phyloP scores from a whole-genome alignment of 805 yeast species.

The Ogataea naganishii region DNA sequence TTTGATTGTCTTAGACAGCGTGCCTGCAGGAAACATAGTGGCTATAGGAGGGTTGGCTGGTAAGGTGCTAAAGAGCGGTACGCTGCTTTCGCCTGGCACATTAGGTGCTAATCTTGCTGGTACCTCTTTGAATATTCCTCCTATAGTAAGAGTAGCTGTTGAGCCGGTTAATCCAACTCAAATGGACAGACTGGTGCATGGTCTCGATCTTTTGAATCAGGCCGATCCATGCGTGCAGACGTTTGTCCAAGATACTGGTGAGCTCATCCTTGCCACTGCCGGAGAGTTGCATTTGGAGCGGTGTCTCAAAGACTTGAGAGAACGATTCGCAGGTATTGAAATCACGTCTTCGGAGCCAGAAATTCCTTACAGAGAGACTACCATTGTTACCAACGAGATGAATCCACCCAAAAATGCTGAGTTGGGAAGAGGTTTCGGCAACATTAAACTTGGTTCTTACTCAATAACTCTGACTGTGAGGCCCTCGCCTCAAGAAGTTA shows the following conservation, averaged over 20 bases:
- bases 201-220: constrained; percentile 67
- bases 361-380: constrained; percentile 89
- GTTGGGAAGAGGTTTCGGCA: constrained; percentile 40
- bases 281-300: constrained; percentile 96
- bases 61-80: constrained; percentile 77
- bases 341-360: constrained; percentile 84
- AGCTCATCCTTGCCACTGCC: constrained; percentile 87
- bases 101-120: constrained; percentile 74
- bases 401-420: constrained; percentile 37
- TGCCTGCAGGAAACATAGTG: constrained; percentile 92
- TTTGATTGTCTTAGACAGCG: constrained; percentile 62
- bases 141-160: constrained; percentile 91
- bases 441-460: constrained; percentile 42
- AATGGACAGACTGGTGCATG: constrained; percentile 66
- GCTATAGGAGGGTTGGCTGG: constrained; percentile 91
- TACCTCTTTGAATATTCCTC: constrained; percentile 67
- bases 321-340: constrained; percentile 87
- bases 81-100: constrained; percentile 50
- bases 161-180: constrained; percentile 87
- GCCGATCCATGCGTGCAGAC: constrained; percentile 95
- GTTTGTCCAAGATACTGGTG: constrained; percentile 82
- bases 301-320: constrained; percentile 83
- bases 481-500: constrained; percentile 48
- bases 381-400: constrained; percentile 42
- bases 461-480: constrained; percentile 31